Conservation (phyloP, 2,329 filamentous ascomycete species). For the Colletotrichum musae region DNA sequence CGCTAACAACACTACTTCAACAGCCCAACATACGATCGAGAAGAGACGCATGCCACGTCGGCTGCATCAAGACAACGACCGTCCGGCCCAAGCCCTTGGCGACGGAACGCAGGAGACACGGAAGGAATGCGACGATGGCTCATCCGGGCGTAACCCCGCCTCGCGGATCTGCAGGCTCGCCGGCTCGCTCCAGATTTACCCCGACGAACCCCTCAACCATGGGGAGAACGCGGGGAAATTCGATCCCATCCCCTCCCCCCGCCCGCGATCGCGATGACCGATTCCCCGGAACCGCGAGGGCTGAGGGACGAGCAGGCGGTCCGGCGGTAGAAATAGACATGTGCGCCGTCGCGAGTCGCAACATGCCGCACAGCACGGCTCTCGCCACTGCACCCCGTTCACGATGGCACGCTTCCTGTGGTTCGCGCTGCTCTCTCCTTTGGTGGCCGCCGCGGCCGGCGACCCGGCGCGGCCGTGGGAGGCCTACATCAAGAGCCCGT, state of each 20-base stretch:
- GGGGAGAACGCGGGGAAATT: conserved; percentile 29
- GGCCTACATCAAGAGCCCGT: conserved; percentile 29
- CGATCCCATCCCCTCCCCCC: conserved; percentile 2
- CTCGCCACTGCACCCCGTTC: not conserved
- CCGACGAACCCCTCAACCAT: conserved; percentile 31
- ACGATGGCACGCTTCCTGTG: conserved; percentile 24
- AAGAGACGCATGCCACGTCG: not conserved
- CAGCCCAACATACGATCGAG: too few relatives aligned
- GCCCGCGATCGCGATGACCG: not conserved
- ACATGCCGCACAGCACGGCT: conserved; percentile 1
- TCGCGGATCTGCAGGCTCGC: conserved; percentile 21
- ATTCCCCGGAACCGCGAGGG: not conserved
- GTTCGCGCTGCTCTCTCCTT: conserved; percentile 2
- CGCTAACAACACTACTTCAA: too few relatives aligned
- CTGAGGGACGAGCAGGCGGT: not conserved
- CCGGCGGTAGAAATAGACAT: conserved; percentile 20
- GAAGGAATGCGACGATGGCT: conserved; percentile 16
- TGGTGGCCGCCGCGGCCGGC: conserved; percentile 9
- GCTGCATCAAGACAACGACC: not conserved
- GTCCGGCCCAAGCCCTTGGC: not conserved
- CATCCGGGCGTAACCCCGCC: conserved; percentile 11
- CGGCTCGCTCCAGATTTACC: conserved; percentile 37
- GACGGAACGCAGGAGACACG: conserved; percentile 8
- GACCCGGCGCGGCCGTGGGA: conserved; percentile 33
- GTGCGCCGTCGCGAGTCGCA: not conserved